Evolutionary conservation across 495 filamentous ascomycete species (phyloP), one percentile per base, ranked within the genome.

Genomic region (Aspergillus kassunensis): DNA sequence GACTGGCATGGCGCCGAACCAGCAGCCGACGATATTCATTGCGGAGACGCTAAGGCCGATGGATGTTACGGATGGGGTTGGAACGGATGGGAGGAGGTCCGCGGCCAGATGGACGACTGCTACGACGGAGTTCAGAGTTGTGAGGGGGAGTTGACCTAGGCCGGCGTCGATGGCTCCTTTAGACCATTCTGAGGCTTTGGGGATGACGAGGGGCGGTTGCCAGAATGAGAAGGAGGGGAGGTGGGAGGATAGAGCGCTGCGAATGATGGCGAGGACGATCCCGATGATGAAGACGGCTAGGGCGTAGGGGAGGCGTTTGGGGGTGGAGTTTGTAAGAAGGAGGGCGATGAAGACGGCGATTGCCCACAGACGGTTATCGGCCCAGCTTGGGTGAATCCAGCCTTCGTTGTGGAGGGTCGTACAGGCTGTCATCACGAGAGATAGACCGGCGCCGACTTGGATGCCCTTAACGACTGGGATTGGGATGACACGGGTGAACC

Each of bases 1-100:
- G 2, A 95, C 87, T 5, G 92, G 92, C 92, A 97, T 97, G 0
- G 85, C 88, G 24, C 90, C 91, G 64, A 96, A 93, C 86, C 88
- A 92, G 67, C 86, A 90, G 6, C 88, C 86, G 5, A 87, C 55
- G 6, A 97, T 69, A 62, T 97, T 97, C 84, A 95, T 93, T 4
- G 67, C 56, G 0, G 83, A 82, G 7, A 97, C 88, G 37, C 88
- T 92, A 44, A 95, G 59, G 0, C 91, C 91, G 16, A 97, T 74
- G 2, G 80, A 73, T 0, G 89, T 90, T 13, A 85, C 79, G 0
- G 80, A 80, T 2, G 90, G 89, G 0, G 81, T 70, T 0, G 76
- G 77, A 1, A 85, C 69, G 8, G 81, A 68, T 0, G 89, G 90
- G 1, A 95, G 69, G 3, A 97, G 75, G 62, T 93, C 86, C 0